Evolutionary conservation across 768 basidiomycete species (phyloP).

Genomic region (Collybiopsis confluens): DNA sequence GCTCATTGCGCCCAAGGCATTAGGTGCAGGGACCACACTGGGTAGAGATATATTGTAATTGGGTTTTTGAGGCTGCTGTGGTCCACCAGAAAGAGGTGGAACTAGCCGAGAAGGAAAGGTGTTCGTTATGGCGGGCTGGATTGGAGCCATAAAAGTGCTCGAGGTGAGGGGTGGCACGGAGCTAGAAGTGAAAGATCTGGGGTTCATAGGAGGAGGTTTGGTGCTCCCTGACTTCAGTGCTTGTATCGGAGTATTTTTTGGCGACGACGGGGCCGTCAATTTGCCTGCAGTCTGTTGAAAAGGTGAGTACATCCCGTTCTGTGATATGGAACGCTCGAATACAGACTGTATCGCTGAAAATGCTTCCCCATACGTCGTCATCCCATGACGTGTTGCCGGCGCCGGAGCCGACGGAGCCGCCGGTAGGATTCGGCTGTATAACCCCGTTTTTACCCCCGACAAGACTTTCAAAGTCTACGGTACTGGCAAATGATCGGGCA

Average conservation of each 20-base stretch:
- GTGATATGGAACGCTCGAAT: no score
- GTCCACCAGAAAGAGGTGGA: constrained; percentile 5
- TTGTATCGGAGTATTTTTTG: constrained; percentile 12
- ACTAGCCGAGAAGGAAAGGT: not conserved
- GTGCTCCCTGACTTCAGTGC: not conserved
- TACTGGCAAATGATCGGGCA: constrained; percentile 33
- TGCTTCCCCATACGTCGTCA: constrained; percentile 83
- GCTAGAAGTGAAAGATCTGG: not conserved
- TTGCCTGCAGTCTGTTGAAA: constrained; percentile 15
- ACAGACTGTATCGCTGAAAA: constrained; percentile 44
- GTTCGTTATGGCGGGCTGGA: constrained; percentile 49
- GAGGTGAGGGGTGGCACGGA: not conserved
- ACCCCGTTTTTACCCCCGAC: constrained; percentile 56
- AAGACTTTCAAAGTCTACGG: constrained; percentile 82
- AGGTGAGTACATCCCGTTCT: no score
- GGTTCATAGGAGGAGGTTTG: constrained; percentile 27
- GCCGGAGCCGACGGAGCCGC: constrained; percentile 6
- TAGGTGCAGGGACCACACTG: not conserved
- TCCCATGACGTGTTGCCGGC: constrained; percentile 54
- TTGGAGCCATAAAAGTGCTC: constrained; percentile 52
- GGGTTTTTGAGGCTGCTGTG: constrained; percentile 31
- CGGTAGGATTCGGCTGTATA: constrained; percentile 31
- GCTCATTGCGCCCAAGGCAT: constrained; percentile 23
- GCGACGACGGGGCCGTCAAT: constrained; percentile 11
- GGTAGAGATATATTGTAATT: constrained; percentile 55